Evolutionary conservation across 306 rosid genomes (phyloP).

Genomic region (Sphenostylis stenocarpa): DNA sequence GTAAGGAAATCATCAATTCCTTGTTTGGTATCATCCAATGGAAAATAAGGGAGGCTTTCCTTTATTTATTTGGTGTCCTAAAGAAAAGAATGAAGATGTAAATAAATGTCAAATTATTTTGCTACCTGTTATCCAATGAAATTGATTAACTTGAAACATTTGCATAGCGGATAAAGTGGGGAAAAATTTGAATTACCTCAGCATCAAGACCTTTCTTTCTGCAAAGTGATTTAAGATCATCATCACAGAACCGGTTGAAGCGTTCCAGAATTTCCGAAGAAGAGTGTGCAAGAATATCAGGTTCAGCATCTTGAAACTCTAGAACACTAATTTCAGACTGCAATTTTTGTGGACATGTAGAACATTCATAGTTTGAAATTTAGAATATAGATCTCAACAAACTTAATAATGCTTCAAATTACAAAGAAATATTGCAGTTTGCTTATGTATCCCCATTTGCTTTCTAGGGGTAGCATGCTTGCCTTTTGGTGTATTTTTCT

Average conservation of each 20-base stretch:
- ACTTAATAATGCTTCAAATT: constrained; percentile 11
- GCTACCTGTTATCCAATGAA: neutral
- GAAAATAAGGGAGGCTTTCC: neutral
- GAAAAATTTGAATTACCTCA: constrained; percentile 54
- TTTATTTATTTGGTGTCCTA: neutral
- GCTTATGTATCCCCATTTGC: neutral
- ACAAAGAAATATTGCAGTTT: neutral
- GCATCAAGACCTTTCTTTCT: constrained; percentile 82
- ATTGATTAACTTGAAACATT: neutral
- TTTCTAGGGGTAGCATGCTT: neutral
- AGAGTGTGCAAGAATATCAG: constrained; percentile 72
- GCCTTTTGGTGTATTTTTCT: neutral
- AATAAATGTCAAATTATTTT: neutral
- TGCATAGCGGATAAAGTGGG: neutral
- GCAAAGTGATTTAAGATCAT: constrained; percentile 81
- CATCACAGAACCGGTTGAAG: constrained; percentile 49
- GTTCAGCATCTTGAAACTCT: constrained; percentile 87
- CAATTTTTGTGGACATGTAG: constrained; percentile 34
- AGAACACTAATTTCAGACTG: constrained; percentile 72
- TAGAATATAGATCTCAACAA: neutral
- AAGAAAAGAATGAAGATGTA: neutral
- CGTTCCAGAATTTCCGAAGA: constrained; percentile 58
- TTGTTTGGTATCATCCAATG: neutral
- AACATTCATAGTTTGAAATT: constrained; percentile 20
- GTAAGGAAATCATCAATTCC: neutral